These are phyloP conservation scores for Fusarium agapanthi DNA, from an alignment of 2,329 filamentous ascomycete genomes.

Conservation along the genomic window DNA sequence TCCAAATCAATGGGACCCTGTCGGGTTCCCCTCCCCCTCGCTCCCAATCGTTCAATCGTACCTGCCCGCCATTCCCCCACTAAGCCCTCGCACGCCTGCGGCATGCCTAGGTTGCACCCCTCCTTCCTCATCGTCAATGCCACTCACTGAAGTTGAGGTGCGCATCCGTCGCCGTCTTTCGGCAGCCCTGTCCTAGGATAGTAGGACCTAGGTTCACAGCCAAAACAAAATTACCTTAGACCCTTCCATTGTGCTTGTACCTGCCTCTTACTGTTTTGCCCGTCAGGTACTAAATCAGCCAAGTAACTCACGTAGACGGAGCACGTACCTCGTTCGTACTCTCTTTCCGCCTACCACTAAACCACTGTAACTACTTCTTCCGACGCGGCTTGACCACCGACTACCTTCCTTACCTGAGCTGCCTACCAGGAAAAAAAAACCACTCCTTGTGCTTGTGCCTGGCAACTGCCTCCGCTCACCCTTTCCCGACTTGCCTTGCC, in stretches of 20 bases:
- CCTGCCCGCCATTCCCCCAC: constrained; percentile 39
- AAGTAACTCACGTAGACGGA: constrained; percentile 25
- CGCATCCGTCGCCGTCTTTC: constrained; percentile 19
- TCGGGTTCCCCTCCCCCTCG: constrained; percentile 36
- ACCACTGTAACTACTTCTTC: constrained; percentile 18
- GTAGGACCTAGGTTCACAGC: neutral
- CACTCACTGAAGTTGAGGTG: neutral
- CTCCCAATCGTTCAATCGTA: constrained; percentile 37
- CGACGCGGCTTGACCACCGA: constrained; percentile 25
- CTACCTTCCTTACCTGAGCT: constrained; percentile 5
- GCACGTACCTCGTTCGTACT: constrained; percentile 35
- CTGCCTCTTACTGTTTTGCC: constrained; percentile 27
- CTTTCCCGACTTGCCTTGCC: constrained; percentile 31
- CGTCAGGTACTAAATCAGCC: constrained; percentile 26
- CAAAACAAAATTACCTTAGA: constrained; percentile 1
- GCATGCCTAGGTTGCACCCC: constrained; percentile 32
- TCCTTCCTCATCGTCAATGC: constrained; percentile 33
- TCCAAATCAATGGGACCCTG: constrained; percentile 17
- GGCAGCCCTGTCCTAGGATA: constrained; percentile 21
- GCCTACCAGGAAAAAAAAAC: constrained; percentile 31
- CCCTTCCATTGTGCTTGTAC: constrained; percentile 24
- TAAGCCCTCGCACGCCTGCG: constrained; percentile 34
- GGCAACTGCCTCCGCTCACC: constrained; percentile 38
- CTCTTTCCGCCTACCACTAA: constrained; percentile 28
- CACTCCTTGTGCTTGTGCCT: constrained; percentile 36